Evolutionary conservation across 225 moss, liverwort and hornwort genomes (phyloP).

Genomic region (Rhytidiadelphus loreus): DNA sequence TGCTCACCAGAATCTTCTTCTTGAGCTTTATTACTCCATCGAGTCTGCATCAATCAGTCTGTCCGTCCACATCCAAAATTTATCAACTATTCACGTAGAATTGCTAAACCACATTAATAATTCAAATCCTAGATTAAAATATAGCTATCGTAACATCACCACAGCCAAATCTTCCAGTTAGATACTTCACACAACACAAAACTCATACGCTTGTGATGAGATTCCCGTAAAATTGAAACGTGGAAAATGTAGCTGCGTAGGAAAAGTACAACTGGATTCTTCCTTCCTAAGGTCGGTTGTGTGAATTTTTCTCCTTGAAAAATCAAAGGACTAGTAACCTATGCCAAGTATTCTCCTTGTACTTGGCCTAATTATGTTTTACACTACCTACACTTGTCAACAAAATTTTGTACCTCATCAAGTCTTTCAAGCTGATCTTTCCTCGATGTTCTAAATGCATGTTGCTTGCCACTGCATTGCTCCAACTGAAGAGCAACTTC

Average conservation of each 20-base stretch:
- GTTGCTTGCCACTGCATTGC: too few species aligned
- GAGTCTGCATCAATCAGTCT: slow-evolving; percentile 56
- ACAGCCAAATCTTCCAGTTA: not conserved
- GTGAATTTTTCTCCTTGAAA: not conserved
- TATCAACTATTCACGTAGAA: not conserved
- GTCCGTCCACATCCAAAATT: not conserved
- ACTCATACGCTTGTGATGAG: not conserved
- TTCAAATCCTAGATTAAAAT: not conserved
- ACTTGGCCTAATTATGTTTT: too few species aligned
- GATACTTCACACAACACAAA: not conserved
- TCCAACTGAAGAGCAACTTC: too few species aligned
- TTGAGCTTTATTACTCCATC: slow-evolving; percentile 23
- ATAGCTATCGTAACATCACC: not conserved
- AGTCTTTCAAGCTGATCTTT: too few species aligned
- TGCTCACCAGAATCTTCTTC: slow-evolving; percentile 39
- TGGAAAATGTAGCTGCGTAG: not conserved
- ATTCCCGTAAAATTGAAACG: not conserved
- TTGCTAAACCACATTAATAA: not conserved
- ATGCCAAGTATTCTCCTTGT: too few species aligned
- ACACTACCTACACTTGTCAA: too few species aligned
- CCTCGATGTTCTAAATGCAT: too few species aligned
- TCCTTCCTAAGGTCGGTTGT: not conserved
- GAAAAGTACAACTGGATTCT: not conserved
- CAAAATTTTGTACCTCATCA: too few species aligned
- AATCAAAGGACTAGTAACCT: too few species aligned